phyloP scores from a whole-genome alignment of 1,284 basidiomycete genomes.

The Rhodotorula sp. region DNA sequence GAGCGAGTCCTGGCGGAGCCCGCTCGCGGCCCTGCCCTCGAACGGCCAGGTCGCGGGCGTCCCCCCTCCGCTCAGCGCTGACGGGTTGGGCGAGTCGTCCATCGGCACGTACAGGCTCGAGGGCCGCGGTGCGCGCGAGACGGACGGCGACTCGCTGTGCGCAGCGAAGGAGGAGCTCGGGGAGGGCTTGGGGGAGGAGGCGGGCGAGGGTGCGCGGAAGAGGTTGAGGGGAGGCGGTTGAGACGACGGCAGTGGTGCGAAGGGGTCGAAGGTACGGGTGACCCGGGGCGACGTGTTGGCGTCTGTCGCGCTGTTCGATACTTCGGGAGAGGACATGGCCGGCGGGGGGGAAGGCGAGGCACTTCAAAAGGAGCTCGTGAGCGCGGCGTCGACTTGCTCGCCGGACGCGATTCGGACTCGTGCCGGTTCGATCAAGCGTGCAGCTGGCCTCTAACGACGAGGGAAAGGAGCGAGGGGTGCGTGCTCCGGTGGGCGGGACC shows the following conservation, averaged over 20 bases:
- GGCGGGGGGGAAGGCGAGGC: neutral
- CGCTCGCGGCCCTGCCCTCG: neutral
- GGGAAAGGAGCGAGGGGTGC: too few relatives aligned
- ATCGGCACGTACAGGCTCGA: slow-evolving; percentile 39
- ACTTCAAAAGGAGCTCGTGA: neutral
- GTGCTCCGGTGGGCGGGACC: too few relatives aligned
- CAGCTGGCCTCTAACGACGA: too few relatives aligned
- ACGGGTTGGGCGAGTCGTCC: slow-evolving; percentile 10
- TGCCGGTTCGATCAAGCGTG: too few relatives aligned
- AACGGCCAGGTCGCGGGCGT: slow-evolving; percentile 37
- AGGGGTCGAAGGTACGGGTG: slow-evolving; percentile 23
- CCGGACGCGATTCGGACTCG: neutral
- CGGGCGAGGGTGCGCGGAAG: neutral
- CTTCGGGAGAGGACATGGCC: neutral
- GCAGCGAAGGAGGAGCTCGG: slow-evolving; percentile 6
- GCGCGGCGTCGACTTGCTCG: neutral
- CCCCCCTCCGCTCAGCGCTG: neutral
- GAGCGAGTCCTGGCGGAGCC: neutral
- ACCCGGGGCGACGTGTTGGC: neutral
- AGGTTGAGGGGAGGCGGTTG: too few relatives aligned
- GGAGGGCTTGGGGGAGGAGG: neutral
- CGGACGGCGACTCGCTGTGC: slow-evolving; percentile 6
- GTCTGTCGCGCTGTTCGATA: too few relatives aligned
- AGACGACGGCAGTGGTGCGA: slow-evolving; percentile 21
- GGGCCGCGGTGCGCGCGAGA: slow-evolving; percentile 22